Base-by-base conservation (phyloP, 768 basidiomycete species). In the Lactarius tabidus region DNA sequence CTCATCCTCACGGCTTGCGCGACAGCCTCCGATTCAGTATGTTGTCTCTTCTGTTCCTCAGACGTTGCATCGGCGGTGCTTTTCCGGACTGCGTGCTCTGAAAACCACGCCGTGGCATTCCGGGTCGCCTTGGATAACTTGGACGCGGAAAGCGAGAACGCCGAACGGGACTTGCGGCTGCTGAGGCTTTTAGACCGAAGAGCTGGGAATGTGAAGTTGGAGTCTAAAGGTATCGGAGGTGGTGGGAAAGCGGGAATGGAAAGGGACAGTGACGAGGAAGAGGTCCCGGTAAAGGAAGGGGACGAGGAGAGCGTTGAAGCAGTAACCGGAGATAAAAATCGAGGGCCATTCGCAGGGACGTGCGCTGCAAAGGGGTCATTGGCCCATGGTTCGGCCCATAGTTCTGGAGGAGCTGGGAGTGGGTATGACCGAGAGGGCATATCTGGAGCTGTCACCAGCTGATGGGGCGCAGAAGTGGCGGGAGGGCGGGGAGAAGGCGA, bases 91-190 rank as follows among this genome's bases (percentile, higher is more conserved):
- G 45, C 29, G 26, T 64, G 58, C 20, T 35, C n/a, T 7, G 59
- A 12, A 6, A 33, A 51, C 55, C 31, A 60, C 9, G 55, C 35
- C 2, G 43, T 52, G 23, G 59, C 53, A 17, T 56, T 65, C 9
- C 64, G 64, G 48, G 33, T 33, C 28, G 36, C 12, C 45, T 39
- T 65, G 28, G 41, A 39, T 9, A 45, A 8, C 20, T 55, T 64
- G 6, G 39, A 17, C n/a, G 29, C 31, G 20, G 58, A n/a, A 48
- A 65, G 26, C 20, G 54, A 36, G 54, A 65, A 57, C 6, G 12
- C n/a, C 5, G 64, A 65, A 61, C 59, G 64, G 15, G 54, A 38
- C 35, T 56, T 56, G 54, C 18, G 0, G 20, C n/a, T 18, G 20
- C 45, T 41, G 15, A 28, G 1, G 38, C 6, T 18, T n/a, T 29